Evolutionary conservation across 108 stramenopile genomes (phyloP).

Genomic region (Schizochytrium sp.): DNA sequence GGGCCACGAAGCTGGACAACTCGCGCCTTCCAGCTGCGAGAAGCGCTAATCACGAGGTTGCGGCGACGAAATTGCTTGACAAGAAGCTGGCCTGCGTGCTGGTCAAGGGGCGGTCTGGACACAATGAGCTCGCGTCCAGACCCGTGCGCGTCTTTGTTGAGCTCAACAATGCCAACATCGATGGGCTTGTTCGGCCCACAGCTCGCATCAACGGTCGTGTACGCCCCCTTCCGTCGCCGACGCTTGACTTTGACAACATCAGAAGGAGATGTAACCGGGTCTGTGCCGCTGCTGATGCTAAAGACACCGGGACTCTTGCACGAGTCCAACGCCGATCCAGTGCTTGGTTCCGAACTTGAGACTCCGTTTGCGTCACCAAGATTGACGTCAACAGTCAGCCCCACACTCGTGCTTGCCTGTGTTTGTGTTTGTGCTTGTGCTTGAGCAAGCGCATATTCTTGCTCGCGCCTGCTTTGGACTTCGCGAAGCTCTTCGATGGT

Average conservation of each 20-base stretch:
- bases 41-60: not conserved
- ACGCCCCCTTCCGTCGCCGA: not conserved
- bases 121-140: not conserved
- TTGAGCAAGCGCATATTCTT: not conserved
- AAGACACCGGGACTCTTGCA: no score
- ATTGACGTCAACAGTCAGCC: no score
- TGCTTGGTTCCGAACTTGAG: no score
- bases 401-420: no score
- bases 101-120: not conserved
- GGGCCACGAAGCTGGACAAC: not conserved
- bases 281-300: no score
- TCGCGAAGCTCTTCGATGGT: not conserved
- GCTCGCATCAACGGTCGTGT: not conserved
- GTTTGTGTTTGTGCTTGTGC: no score
- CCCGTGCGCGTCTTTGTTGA: not conserved
- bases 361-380: no score
- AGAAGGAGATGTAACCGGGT: not conserved
- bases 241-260: not conserved
- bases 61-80: not conserved
- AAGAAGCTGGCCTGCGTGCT: not conserved
- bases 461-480: not conserved
- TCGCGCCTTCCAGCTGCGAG: not conserved
- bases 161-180: not conserved
- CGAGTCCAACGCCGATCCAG: no score
- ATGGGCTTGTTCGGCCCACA: not conserved